Evolutionary conservation across 164 flowering plant genomes (phyloP).

Genomic region (Nelumbo lutea): DNA sequence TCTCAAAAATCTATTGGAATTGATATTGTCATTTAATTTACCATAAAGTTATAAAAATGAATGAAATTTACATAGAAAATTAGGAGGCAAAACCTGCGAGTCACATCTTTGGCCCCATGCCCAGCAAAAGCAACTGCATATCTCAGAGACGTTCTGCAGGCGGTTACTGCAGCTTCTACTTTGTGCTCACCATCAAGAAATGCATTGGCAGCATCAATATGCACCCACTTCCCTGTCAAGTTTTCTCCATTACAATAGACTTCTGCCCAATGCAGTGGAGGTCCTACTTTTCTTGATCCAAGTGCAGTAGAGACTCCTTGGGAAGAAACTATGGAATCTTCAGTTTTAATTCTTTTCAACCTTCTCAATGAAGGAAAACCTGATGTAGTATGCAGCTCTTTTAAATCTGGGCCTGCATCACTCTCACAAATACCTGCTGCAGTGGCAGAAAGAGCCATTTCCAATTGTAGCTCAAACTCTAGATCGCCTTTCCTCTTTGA

Average conservation of each 20-base stretch:
- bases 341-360: constrained; percentile 38
- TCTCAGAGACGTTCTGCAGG: constrained; percentile 81
- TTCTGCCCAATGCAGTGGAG: constrained; percentile 94
- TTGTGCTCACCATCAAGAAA: constrained; percentile 74
- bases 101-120: constrained; percentile 90
- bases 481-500: constrained; percentile 79
- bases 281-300: constrained; percentile 76
- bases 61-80: not conserved
- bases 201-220: constrained; percentile 82
- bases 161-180: constrained; percentile 80
- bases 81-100: constrained; percentile 66
- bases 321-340: constrained; percentile 32
- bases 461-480: constrained; percentile 85
- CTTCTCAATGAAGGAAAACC: constrained; percentile 25
- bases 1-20: no score
- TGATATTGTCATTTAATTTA: no score
- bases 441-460: constrained; percentile 87
- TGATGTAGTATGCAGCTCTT: constrained; percentile 22
- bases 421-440: constrained; percentile 29
- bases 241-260: constrained; percentile 82
- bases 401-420: constrained; percentile 11
- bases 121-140: constrained; percentile 98
- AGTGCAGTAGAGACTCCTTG: constrained; percentile 65
- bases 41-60: not conserved
- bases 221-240: constrained; percentile 92